A percentile compares a stretch with the other conserved stretches of the same genome.
phyloP scores from a whole-genome alignment of 164 flowering plant genomes.

The Annona cherimola region DNA sequence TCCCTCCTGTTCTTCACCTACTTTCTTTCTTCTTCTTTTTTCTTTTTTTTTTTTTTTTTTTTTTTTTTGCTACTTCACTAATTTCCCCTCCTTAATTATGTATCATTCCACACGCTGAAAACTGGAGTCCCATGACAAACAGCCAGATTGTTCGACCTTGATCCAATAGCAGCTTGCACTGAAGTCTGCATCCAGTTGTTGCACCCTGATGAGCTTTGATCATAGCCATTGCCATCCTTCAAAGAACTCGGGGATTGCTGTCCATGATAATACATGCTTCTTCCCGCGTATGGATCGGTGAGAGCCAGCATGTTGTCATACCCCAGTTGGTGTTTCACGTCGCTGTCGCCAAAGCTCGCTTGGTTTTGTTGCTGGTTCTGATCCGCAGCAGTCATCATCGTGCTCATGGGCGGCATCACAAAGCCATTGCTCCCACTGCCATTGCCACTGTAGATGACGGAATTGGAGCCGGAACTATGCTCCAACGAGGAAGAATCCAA shows the following conservation, averaged over 20 bases:
- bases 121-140: slow-evolving; percentile 43
- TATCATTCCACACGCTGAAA: slow-evolving; percentile 64
- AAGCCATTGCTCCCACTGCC: slow-evolving; percentile 24
- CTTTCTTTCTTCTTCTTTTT: not conserved
- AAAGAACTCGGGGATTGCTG: slow-evolving; percentile 26
- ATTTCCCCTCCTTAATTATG: slow-evolving; percentile 14
- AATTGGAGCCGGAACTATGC: slow-evolving; percentile 47
- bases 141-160: slow-evolving; percentile 33
- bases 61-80: too few relatives aligned
- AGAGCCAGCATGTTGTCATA: slow-evolving; percentile 26
- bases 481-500: slow-evolving; percentile 56
- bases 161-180: slow-evolving; percentile 32
- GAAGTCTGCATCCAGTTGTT: slow-evolving; percentile 59
- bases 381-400: slow-evolving; percentile 21
- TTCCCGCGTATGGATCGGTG: slow-evolving; percentile 34
- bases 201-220: slow-evolving; percentile 36
- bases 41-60: not conserved
- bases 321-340: slow-evolving; percentile 28
- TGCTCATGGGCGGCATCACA: slow-evolving; percentile 31
- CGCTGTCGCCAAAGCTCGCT: slow-evolving; percentile 28
- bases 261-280: slow-evolving; percentile 32
- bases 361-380: slow-evolving; percentile 24
- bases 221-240: slow-evolving; percentile 20
- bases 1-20: not conserved
- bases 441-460: slow-evolving; percentile 32